Base-by-base conservation (phyloP, 129 eudicot genomes). In the Centrapalus pauciflorus region DNA sequence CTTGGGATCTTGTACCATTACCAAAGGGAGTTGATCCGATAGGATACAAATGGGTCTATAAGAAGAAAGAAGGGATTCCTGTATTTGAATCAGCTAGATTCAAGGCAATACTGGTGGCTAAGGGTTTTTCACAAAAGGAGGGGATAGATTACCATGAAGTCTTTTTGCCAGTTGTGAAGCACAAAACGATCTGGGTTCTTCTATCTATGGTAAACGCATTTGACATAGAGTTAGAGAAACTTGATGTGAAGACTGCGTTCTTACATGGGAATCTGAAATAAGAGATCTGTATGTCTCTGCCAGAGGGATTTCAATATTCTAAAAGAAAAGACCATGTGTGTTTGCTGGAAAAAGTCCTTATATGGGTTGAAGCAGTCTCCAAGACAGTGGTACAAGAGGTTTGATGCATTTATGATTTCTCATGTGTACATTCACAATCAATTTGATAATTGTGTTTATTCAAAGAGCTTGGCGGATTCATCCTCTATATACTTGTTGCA, bases 111-210 rank as follows among this genome's bases (percentile, higher is more conserved):
- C 11, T 60, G 12, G 68, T 70, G 46, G 76, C 34, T 3, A 62
- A 49, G 9, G 77, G 55, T 1, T 73, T 73, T n/a, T 32, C n/a
- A 24, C 64, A 73, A 26, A 12, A 28, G 40, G 56, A 73, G 51
- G 71, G 65, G 4, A 63, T 73, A 7, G 43, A 63, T 17, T 35
- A 17, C 20, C 35, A 32, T 8, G 52, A 61, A 1, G 40, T 62
- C 0, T 64, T 48, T 27, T 74, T 11, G 10, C 65, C 23, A 8
- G 45, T 65, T n/a, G 28, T 65, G 26, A 65, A 65, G 27, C 59
- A 27, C 5, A 63, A 63, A n/a, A 38, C 41, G 7, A 35, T 61
- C 13, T 12, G 6, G 13, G 64, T 16, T 32, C 24, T 58, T 4
- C 8, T 58, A 16, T 21, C 64, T 5, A 58, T 58, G 23, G 41